Evolutionary conservation across 78 protist species (phyloP).

Genomic region (Bodo saltans): DNA sequence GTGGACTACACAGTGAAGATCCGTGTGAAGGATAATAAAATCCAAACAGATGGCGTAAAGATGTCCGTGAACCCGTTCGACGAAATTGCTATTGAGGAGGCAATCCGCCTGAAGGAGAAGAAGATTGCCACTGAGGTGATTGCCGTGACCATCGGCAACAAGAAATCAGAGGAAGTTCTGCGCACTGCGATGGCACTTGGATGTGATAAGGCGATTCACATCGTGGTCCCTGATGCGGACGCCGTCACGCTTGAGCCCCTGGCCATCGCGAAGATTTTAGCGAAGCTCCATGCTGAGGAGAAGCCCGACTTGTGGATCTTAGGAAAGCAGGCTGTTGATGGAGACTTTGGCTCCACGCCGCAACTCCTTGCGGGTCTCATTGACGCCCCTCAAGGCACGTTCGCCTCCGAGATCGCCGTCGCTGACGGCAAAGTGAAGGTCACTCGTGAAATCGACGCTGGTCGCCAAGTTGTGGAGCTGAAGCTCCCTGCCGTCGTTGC

Average conservation of each 20-base stretch:
- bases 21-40: slow-evolving; percentile 79
- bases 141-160: slow-evolving; percentile 88
- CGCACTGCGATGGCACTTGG: slow-evolving; percentile 93
- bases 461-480: slow-evolving; percentile 75
- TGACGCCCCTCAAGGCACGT: slow-evolving; percentile 87
- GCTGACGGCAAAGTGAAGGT: slow-evolving; percentile 40
- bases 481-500: slow-evolving; percentile 88
- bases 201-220: slow-evolving; percentile 88
- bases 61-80: slow-evolving; percentile 93
- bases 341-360: slow-evolving; percentile 88
- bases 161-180: slow-evolving; percentile 50
- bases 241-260: slow-evolving; percentile 66
- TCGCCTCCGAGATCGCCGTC: slow-evolving; percentile 75
- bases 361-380: slow-evolving; percentile 84
- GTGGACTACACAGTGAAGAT: slow-evolving; percentile 87
- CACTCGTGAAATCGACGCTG: slow-evolving; percentile 91
- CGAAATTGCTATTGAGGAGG: slow-evolving; percentile 90
- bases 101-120: slow-evolving; percentile 82
- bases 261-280: slow-evolving; percentile 80
- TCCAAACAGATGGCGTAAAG: slow-evolving; percentile 85
- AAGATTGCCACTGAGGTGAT: slow-evolving; percentile 66
- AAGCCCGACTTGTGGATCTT: slow-evolving; percentile 13
- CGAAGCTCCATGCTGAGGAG: slow-evolving; percentile 56
- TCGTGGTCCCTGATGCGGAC: slow-evolving; percentile 48
- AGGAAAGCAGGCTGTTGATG: slow-evolving; percentile 96